Percentiles rank a stretch among this genome's conserved stretches.
Conservation (phyloP, 2,329 filamentous ascomycete species). For the Fusarium abutilonis region DNA sequence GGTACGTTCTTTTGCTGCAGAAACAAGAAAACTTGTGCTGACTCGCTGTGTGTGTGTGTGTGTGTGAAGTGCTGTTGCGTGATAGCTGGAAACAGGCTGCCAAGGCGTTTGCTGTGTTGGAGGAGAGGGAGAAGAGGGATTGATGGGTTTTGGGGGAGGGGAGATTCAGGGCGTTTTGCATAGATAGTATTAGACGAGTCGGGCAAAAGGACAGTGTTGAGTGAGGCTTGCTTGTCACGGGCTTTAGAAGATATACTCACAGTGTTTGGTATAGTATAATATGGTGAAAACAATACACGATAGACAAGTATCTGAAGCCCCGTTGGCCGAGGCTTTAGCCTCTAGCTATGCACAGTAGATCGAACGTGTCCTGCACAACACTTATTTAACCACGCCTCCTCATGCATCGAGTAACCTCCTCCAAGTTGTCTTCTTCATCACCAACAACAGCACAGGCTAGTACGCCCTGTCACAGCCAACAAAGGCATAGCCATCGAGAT, state of each 20-base stretch:
- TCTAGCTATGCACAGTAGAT: background rate
- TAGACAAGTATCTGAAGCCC: background rate
- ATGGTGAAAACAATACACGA: slow-evolving; percentile 1
- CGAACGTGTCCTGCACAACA: too few species aligned
- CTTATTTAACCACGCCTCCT: too few species aligned
- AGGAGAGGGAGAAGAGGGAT: slow-evolving; percentile 36
- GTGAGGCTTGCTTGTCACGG: slow-evolving; percentile 4
- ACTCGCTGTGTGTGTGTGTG: slow-evolving; percentile 1
- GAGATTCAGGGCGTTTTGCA: background rate
- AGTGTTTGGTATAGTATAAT: too few species aligned
- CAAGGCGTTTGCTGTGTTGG: slow-evolving; percentile 44
- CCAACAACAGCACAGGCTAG: background rate
- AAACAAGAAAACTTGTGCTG: slow-evolving; percentile 13
- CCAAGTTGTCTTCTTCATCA: background rate
- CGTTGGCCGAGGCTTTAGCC: background rate
- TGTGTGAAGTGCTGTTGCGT: slow-evolving; percentile 44
- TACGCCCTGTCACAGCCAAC: slow-evolving; percentile 1
- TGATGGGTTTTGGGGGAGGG: slow-evolving; percentile 13
- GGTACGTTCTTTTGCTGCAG: slow-evolving; percentile 53
- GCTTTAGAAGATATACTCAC: background rate
- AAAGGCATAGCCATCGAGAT: background rate
- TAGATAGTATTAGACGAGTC: too few species aligned
- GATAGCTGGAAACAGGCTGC: slow-evolving; percentile 47
- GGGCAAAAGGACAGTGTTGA: background rate
- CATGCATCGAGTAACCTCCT: too few species aligned